Evolutionary conservation across 1,139 yeast species (phyloP), one percentile per base, ranked within the genome.

Genomic region (Geotrichum klebahnii): DNA sequence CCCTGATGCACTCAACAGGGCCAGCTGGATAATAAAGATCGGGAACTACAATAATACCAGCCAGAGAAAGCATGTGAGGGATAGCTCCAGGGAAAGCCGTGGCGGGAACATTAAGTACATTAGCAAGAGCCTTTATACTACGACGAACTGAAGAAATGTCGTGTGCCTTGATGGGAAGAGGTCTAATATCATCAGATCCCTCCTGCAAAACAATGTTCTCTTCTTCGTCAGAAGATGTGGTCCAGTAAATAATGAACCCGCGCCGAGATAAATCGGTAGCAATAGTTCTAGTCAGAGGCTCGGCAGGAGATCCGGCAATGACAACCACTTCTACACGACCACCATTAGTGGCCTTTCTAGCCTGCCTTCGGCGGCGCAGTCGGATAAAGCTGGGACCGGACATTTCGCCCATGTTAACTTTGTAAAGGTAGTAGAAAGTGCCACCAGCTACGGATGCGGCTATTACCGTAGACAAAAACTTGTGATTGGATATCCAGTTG

Each of bases 201-300:
- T 78, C 80, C 45, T 76, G 72, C 55, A 76, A 78, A 42, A 86
- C 77, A 51, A 80, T 75, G 54, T 73, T 76, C 49, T 77, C 73
- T 58, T 85, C 94, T 45, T 76, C 78, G 9, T 78, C 80, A 53
- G 83, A 82, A 10, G 81, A 68, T 3, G 86, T 80, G 1, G 94
- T 82, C 58, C 87, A 73, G 65, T 83, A 87, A 2, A 87, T 89
- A 29, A 87, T 82, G 61, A 84, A 84, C 1, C 96, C 95, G 50
- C 95, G 71, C 46, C 77, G 77, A 56, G 84, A 89, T 58, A 87
- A 74, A 61, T 87, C 95, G 50, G 79, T 74, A 0, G 89, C 87
- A 33, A 87, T 71, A 44, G 82, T 71, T 52, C 88, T 72, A 0
- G 88, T 81, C 55, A 86, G 68, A 0, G 90, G 89, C 56, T 85